Evolutionary conservation across 805 yeast genomes (phyloP).

Genomic region (Pichia rugopelliculosa): DNA sequence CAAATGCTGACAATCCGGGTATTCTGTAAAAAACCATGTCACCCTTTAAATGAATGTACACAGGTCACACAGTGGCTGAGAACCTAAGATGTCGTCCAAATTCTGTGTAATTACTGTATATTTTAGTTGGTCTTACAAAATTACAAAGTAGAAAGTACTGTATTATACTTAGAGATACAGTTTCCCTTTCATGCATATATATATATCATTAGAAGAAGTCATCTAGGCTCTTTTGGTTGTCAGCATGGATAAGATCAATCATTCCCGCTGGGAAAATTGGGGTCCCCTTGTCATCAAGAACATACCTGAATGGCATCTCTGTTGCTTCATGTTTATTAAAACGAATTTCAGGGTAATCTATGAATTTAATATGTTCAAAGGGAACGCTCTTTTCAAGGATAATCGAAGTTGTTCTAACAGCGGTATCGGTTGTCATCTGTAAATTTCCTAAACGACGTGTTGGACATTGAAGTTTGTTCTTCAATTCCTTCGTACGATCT

Average conservation of each 20-base stretch:
- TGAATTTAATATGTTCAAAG: conserved; percentile 71
- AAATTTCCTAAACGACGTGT: conserved; percentile 82
- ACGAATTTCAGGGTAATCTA: conserved; percentile 91
- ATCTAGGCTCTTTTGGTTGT: conserved; percentile 75
- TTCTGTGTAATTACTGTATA: too few relatives aligned
- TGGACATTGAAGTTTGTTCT: conserved; percentile 70
- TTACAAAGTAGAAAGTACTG: too few relatives aligned
- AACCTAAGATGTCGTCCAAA: too few relatives aligned
- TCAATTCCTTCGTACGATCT: conserved; percentile 87
- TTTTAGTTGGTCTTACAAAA: too few relatives aligned
- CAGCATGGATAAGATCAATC: conserved; percentile 78
- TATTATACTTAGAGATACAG: too few relatives aligned
- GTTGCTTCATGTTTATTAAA: conserved; percentile 86
- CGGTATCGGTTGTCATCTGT: conserved; percentile 98
- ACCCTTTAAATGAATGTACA: too few relatives aligned
- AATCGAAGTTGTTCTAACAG: conserved; percentile 81
- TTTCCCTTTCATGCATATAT: too few relatives aligned
- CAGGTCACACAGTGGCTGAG: too few relatives aligned
- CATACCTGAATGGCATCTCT: conserved; percentile 96
- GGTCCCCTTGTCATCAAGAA: conserved; percentile 49
- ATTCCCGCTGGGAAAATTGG: conserved; percentile 92
- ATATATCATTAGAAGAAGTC: conserved; percentile 50
- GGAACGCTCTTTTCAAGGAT: conserved; percentile 49
- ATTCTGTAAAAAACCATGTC: too few relatives aligned
- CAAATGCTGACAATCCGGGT: too few relatives aligned